Base-by-base conservation (phyloP, 139 green algal genomes). In the Chlamydomonas urium region DNA sequence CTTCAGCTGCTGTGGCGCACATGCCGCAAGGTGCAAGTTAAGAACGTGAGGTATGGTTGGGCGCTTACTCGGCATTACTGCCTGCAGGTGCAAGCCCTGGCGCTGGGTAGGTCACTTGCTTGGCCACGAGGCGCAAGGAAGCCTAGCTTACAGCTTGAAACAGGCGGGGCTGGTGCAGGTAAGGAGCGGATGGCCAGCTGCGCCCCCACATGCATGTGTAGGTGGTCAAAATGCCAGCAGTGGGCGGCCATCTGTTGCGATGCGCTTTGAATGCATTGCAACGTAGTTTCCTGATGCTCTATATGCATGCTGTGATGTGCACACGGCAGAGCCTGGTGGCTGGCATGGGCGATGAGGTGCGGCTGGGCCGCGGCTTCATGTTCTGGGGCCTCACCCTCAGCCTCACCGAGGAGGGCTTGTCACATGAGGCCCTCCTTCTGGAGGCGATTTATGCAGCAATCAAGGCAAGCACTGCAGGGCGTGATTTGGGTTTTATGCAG, bases 41-140 rank as follows among this genome's bases (percentile, higher is more conserved):
- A 50, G 42, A 14, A 50, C 10, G n/a, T n/a, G n/a, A n/a, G n/a
- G n/a, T n/a, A n/a, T n/a, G n/a, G n/a, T n/a, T n/a, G n/a, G n/a
- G n/a, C n/a, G n/a, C n/a, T n/a, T n/a, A n/a, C n/a, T n/a, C n/a
- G n/a, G n/a, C n/a, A n/a, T n/a, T n/a, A n/a, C n/a, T n/a, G n/a
- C 21, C 21, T 36, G 29, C 45, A 60, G 66, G 24, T 75, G 36
- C 45, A 84, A 86, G 79, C 79, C 83, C 3, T 88, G 83, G 83
- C 75, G 70, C 19, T 77, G 63, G 79, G 79, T 70, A 33, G 73
- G 72, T 1, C 78, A 87, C 47, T 3, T 85, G 56, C 34, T 87
- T 65, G 83, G 83, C 2, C 80, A 86, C 47, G 83, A 88, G 75
- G 72, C 56, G 6, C 47, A 56, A 6, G 83, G 83, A 48, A 76